phyloP scores from a whole-genome alignment of 305 asterid species.

The Caryopteris hybrid region DNA sequence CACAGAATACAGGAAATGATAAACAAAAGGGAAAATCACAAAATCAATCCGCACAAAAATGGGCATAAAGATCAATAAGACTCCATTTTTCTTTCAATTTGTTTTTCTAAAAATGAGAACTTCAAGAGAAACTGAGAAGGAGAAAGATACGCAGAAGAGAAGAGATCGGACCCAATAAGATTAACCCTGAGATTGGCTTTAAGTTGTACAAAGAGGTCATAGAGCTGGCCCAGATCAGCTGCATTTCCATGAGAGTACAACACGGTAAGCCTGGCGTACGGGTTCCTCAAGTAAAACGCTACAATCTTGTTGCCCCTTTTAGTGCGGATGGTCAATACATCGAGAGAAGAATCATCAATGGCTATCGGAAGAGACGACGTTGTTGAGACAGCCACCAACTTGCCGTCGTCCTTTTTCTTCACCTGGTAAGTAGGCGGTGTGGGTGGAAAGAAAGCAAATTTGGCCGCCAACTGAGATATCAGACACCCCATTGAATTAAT shows the following conservation, averaged over 20 bases:
- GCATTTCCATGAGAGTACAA: slow-evolving; percentile 97
- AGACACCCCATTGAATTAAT: slow-evolving; percentile 64
- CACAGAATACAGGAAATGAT: background rate
- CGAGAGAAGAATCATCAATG: slow-evolving; percentile 63
- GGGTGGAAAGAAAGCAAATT: slow-evolving; percentile 96
- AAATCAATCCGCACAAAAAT: background rate
- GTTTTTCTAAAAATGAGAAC: background rate
- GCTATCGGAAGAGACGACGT: slow-evolving; percentile 68
- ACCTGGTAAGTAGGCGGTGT: slow-evolving; percentile 88
- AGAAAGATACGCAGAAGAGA: background rate
- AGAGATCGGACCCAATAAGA: slow-evolving; percentile 61
- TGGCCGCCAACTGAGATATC: slow-evolving; percentile 84
- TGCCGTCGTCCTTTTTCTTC: slow-evolving; percentile 66
- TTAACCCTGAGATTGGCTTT: slow-evolving; percentile 94
- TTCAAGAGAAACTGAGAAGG: background rate
- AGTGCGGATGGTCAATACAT: slow-evolving; percentile 57
- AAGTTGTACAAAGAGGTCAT: slow-evolving; percentile 93
- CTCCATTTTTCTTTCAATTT: background rate
- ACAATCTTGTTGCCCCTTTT: slow-evolving; percentile 87
- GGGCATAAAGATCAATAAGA: slow-evolving; percentile 3
- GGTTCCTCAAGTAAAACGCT: slow-evolving; percentile 79
- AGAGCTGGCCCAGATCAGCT: slow-evolving; percentile 97
- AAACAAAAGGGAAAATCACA: background rate
- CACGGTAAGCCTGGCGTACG: slow-evolving; percentile 80
- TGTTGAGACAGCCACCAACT: slow-evolving; percentile 62